phyloP scores from a whole-genome alignment of 129 eudicot species.

The Apium graveolens region DNA sequence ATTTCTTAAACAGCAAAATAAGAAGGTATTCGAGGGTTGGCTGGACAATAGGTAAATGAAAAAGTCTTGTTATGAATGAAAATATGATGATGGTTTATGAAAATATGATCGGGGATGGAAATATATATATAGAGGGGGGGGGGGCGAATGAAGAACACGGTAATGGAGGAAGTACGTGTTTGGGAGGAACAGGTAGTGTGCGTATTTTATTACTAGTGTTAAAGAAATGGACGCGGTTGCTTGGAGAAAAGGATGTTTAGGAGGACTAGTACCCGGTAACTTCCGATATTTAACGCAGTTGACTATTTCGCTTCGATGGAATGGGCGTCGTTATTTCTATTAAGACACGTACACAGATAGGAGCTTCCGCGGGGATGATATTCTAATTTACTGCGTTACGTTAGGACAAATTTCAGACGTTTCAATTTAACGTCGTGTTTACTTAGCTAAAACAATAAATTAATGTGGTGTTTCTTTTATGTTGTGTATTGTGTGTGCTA shows the following conservation, averaged over 20 bases:
- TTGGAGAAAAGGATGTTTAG: neutral
- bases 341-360: neutral
- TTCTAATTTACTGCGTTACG: too few species aligned
- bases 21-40: neutral
- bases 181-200: neutral
- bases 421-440: too few species aligned
- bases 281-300: neutral
- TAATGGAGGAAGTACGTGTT: neutral
- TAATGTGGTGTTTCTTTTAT: too few species aligned
- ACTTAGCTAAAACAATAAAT: too few species aligned
- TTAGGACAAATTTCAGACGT: too few species aligned
- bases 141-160: neutral
- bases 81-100: too few species aligned
- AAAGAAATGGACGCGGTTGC: constrained; percentile 6
- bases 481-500: too few species aligned
- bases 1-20: neutral
- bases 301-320: constrained; percentile 1
- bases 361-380: too few species aligned
- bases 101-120: neutral
- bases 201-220: neutral
- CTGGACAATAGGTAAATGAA: neutral
- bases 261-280: neutral
- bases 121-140: neutral
- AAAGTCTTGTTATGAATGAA: neutral
- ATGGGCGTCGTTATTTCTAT: neutral